Base-by-base conservation (phyloP, 768 basidiomycete genomes). In the Brasilioporus rufonigricans region DNA sequence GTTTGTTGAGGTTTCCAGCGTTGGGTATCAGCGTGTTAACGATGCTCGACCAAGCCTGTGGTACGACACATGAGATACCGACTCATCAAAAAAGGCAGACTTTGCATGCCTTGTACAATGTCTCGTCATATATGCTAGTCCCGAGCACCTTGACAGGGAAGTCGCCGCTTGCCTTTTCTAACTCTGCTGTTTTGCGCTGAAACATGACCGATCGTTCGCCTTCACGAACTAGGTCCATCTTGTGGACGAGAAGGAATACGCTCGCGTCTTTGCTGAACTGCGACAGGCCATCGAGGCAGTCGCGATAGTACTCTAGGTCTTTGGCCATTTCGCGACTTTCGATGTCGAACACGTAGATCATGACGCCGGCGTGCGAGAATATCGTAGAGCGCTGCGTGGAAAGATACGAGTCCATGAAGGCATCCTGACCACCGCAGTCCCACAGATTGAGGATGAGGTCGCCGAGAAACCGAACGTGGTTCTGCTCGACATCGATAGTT, bases 351-450 rank as follows among this genome's bases (percentile, higher is more conserved):
- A 99, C 97, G 74, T 99, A 99, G 64, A 99, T 98, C 73, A 98
- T 83, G 54, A 98, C 92, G 26, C 92, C 93, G 53, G 98, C 97
- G 66, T 98, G 91, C 64, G 90, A 86, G 76, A 99, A 99, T 61
- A 98, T 96, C 32, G 89, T 94, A n/a, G 87, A 80, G 56, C 92
- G 87, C 68, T 98, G 93, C 0, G 88, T 83, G 33, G 88, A 87
- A 54, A 99, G 87, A 73, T 98, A 98, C 27, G 90, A 89, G 72
- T 98, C 95, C 86, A 98, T 94, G 78, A 97, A 98, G 14, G 93
- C 84, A 69, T 97, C 93, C 72, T 99, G 97, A 9, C 97, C 97
- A 40, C 96, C 97, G 62, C 97, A 98, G 73, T 99, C 97, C 96
- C 96, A 98, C 6, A 98, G 80, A 68, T 96, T 96, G 71, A 99